Percentiles rank a stretch among this genome's conserved stretches.
These are phyloP conservation scores for Podospora didyma DNA, from an alignment of 495 filamentous ascomycete species.

Conservation along the genomic window DNA sequence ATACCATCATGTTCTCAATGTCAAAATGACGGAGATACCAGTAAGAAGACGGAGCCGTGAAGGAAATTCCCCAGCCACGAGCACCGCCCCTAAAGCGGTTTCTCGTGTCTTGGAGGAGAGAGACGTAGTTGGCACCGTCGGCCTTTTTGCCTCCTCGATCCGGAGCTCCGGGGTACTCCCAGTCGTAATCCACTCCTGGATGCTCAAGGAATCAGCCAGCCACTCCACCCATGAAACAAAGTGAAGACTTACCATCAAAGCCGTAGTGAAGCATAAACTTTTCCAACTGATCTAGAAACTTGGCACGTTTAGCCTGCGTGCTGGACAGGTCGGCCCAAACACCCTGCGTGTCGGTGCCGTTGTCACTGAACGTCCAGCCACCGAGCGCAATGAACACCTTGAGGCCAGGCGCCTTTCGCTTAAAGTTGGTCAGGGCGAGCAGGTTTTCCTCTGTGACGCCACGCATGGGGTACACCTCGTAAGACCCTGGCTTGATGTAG, in stretches of 20 bases:
- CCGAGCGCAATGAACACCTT: constrained; percentile 39
- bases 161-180: constrained; percentile 40
- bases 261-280: constrained; percentile 40
- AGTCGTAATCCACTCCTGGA: constrained; percentile 41
- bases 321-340: constrained; percentile 14
- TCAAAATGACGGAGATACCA: constrained; percentile 58
- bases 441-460: constrained; percentile 11
- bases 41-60: constrained; percentile 45
- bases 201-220: no score
- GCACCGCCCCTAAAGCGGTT: not conserved
- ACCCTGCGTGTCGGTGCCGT: constrained; percentile 28
- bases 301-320: constrained; percentile 17
- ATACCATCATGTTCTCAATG: not conserved
- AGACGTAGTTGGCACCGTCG: constrained; percentile 38
- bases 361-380: constrained; percentile 45
- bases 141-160: constrained; percentile 33
- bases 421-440: constrained; percentile 20
- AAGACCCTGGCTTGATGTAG: constrained; percentile 16
- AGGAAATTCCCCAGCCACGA: constrained; percentile 10
- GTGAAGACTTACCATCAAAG: constrained; percentile 42
- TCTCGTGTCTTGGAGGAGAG: constrained; percentile 9
- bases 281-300: constrained; percentile 40
- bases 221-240: no score
- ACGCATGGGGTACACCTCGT: constrained; percentile 13
- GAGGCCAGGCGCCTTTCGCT: constrained; percentile 25